Percentiles rank a stretch among this genome's conserved stretches.
These are phyloP conservation scores for Pyricularia grisea DNA, from an alignment of 2,329 filamentous ascomycete species.

Conservation along the genomic window DNA sequence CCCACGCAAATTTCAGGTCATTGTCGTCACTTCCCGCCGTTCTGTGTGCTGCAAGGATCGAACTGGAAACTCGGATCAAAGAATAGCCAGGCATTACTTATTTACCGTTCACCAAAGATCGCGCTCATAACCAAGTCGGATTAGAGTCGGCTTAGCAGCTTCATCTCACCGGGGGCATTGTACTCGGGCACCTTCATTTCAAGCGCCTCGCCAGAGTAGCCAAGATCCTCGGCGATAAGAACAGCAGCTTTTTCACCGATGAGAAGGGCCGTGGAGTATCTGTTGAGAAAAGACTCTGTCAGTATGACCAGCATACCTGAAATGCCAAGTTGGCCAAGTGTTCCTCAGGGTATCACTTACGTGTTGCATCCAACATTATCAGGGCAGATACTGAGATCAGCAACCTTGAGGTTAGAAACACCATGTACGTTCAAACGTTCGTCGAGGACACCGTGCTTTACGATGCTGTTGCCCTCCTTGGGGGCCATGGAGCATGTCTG, in stretches of 20 bases:
- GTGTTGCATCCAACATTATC: conserved; percentile 69
- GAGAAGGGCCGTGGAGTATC: conserved; percentile 59
- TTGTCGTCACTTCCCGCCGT: too few relatives aligned
- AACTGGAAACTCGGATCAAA: too few relatives aligned
- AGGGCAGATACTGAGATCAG: conserved; percentile 66
- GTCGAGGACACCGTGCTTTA: conserved; percentile 71
- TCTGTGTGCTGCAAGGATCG: too few relatives aligned
- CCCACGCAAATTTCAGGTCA: too few relatives aligned
- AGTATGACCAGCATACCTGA: not conserved
- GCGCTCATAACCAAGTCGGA: not conserved
- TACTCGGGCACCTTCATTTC: conserved; percentile 69
- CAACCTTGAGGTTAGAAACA: conserved; percentile 68
- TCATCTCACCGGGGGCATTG: conserved; percentile 41
- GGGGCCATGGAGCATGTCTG: conserved; percentile 70
- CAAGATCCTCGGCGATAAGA: conserved; percentile 63
- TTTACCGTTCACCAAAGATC: too few relatives aligned
- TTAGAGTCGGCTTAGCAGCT: conserved; percentile 29
- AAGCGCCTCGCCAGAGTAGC: conserved; percentile 61
- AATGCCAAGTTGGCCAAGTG: not conserved
- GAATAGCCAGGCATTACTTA: too few relatives aligned
- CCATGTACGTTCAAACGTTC: conserved; percentile 71
- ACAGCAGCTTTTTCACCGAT: conserved; percentile 69
- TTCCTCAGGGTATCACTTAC: conserved; percentile 23
- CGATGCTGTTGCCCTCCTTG: conserved; percentile 65
- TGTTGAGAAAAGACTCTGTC: conserved; percentile 18